A percentile compares a stretch with the other conserved stretches of the same genome.
phyloP scores from a whole-genome alignment of 2,329 filamentous ascomycete genomes.

The Exophiala oligosperma region DNA sequence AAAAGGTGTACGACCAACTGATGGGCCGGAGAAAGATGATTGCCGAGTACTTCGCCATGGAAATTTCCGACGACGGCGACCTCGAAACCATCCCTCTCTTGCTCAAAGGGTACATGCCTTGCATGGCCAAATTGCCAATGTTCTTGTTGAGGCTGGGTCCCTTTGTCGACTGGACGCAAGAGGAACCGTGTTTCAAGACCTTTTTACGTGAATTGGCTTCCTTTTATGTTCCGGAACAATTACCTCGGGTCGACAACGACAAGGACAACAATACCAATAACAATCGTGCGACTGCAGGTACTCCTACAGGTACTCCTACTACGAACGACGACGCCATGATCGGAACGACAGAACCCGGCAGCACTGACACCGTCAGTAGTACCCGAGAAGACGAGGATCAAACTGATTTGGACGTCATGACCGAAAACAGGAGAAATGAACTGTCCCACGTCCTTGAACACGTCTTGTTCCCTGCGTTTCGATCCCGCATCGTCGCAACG shows the following conservation, averaged over 20 bases:
- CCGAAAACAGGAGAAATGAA: slow-evolving; percentile 58
- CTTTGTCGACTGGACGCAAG: slow-evolving; percentile 80
- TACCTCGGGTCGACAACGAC: slow-evolving; percentile 57
- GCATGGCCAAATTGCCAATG: slow-evolving; percentile 79
- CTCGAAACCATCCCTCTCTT: slow-evolving; percentile 79
- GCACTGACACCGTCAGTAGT: background rate
- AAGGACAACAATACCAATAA: background rate
- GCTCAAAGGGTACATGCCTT: slow-evolving; percentile 84
- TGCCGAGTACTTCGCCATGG: slow-evolving; percentile 85
- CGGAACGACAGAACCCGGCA: slow-evolving; percentile 9
- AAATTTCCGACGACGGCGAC: slow-evolving; percentile 75
- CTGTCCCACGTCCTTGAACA: slow-evolving; percentile 78
- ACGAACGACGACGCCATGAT: background rate
- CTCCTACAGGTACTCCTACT: slow-evolving; percentile 4
- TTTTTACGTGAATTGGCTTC: slow-evolving; percentile 84
- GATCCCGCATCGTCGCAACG: slow-evolving; percentile 78
- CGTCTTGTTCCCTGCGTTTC: slow-evolving; percentile 86
- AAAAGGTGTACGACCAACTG: slow-evolving; percentile 66
- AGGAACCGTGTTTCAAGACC: slow-evolving; percentile 80
- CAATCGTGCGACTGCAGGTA: slow-evolving; percentile 19
- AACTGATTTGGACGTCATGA: slow-evolving; percentile 17
- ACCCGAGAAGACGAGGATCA: slow-evolving; percentile 37
- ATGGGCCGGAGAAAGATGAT: slow-evolving; percentile 82
- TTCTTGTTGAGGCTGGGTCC: slow-evolving; percentile 89
- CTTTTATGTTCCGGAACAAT: slow-evolving; percentile 85